Base-by-base conservation (phyloP, 2,329 filamentous ascomycete species). In the Penicillium frequentans region DNA sequence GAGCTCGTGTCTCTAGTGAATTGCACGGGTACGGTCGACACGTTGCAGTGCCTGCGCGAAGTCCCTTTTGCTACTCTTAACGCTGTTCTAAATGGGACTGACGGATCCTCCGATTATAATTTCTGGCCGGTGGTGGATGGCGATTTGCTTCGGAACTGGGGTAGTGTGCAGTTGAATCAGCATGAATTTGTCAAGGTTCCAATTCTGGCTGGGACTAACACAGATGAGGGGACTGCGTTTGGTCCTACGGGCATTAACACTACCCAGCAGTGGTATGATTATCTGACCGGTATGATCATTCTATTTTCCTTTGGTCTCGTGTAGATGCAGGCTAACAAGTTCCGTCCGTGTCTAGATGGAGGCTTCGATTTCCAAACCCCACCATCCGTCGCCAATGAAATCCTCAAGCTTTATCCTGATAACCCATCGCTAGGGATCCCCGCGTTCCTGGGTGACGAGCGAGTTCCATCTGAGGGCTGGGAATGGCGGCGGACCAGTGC, bases 181-280 rank as follows among this genome's bases (percentile, higher is more conserved):
- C 86, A 86, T 47, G 79, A 80, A 19, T 89, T 89, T 61, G 82
- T 88, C 55, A 79, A 84, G 52, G 84, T 90, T 0, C 85, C 86
- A 1, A 81, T 89, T 42, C 77, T 90, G 7, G 75, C 81, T 33
- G 87, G 88, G 7, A 81, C 81, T 35, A 90, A 89, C 69, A 82
- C 81, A 1, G 87, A 90, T 63, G 88, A 90, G 68, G 88, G 86
- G 2, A 82, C 81, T 1, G 75, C 76, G 1, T 88, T 87, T 64
- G 81, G 77, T 0, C 78, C 79, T 11, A 68, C 59, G 6, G 81
- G 80, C 16, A 80, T 88, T 59, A 82, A 86, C 66, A 84, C 80
- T 1, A 81, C 78, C 11, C 78, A 73, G 16, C 77, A 86, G 49
- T 84, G 87, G 65, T 70, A 75, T 45, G 66, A 69, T 21, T 75